phyloP scores from a whole-genome alignment of 2,329 filamentous ascomycete genomes.

The Scytalidium lignicola region DNA sequence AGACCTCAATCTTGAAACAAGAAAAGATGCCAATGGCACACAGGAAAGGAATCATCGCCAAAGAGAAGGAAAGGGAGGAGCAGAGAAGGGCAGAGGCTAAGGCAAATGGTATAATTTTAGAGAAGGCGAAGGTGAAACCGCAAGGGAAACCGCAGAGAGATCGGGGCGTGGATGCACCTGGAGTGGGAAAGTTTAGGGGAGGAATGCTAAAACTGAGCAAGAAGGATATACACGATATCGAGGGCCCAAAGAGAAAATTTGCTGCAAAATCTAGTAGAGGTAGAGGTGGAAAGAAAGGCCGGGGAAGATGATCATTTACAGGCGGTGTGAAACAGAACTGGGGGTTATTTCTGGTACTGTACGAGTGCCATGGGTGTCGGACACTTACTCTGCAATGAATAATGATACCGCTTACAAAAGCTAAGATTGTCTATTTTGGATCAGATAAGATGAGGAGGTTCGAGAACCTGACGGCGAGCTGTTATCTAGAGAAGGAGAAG shows the following conservation, averaged over 20 bases:
- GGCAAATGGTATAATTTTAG: slow-evolving; percentile 87
- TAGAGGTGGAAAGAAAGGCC: slow-evolving; percentile 20
- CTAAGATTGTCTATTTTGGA: too few species aligned
- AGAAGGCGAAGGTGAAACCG: slow-evolving; percentile 41
- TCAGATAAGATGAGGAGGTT: too few species aligned
- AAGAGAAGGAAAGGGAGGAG: slow-evolving; percentile 59
- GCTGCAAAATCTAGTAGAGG: slow-evolving; percentile 27
- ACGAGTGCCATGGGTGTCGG: too few species aligned
- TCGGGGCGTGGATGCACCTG: slow-evolving; percentile 67
- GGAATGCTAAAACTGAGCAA: slow-evolving; percentile 76
- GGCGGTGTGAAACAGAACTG: neutral
- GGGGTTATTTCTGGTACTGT: neutral
- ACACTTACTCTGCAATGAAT: too few species aligned
- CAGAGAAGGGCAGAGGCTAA: slow-evolving; percentile 72
- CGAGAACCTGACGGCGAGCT: too few species aligned
- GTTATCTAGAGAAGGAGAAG: too few species aligned
- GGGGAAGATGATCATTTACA: neutral
- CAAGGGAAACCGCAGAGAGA: slow-evolving; percentile 41
- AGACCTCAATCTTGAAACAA: slow-evolving; percentile 67
- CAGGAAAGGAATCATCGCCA: slow-evolving; percentile 75
- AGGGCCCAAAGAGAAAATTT: slow-evolving; percentile 41
- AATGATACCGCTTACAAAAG: too few species aligned
- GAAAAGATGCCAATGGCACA: slow-evolving; percentile 85
- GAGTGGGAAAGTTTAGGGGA: slow-evolving; percentile 73
- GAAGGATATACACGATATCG: slow-evolving; percentile 68